These are phyloP conservation scores for Candida maesae DNA, from an alignment of 805 yeast species.

Conservation along the genomic window DNA sequence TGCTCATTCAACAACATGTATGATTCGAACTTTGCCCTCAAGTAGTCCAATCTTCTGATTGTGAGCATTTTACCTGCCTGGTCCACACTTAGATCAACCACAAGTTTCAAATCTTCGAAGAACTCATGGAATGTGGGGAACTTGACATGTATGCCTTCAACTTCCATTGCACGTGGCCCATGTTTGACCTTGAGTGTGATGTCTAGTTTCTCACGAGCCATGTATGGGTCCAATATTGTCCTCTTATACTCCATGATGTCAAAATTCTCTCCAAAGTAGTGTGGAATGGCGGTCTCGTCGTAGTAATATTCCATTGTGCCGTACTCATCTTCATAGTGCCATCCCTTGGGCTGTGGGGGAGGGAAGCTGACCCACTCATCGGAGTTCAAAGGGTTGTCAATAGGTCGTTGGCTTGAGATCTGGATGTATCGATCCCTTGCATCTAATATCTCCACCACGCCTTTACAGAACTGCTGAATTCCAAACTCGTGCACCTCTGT, in stretches of 20 bases:
- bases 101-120: constrained; percentile 28
- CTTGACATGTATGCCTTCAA: constrained; percentile 13
- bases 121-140: constrained; percentile 31
- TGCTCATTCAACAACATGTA: constrained; percentile 33
- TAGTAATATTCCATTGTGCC: constrained; percentile 26
- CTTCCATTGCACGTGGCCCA: background rate
- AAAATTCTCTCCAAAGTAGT: constrained; percentile 36
- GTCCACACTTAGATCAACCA: constrained; percentile 20
- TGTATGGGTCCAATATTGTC: constrained; percentile 9
- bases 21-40: constrained; percentile 33
- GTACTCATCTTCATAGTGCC: constrained; percentile 35
- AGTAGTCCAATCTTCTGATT: constrained; percentile 29
- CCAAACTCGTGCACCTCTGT: constrained; percentile 13
- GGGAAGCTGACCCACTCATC: constrained; percentile 79
- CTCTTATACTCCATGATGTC: constrained; percentile 28
- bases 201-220: background rate
- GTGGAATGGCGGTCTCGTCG: constrained; percentile 22
- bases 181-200: background rate
- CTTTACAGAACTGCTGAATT: constrained; percentile 11
- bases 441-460: constrained; percentile 31
- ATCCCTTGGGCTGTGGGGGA: constrained; percentile 50
- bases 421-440: constrained; percentile 64
- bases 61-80: constrained; percentile 17
- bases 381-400: constrained; percentile 68
- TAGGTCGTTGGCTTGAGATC: constrained; percentile 61